Evolutionary conservation across 208 protist species (phyloP).

Genomic region (Leptomonas seymouri): DNA sequence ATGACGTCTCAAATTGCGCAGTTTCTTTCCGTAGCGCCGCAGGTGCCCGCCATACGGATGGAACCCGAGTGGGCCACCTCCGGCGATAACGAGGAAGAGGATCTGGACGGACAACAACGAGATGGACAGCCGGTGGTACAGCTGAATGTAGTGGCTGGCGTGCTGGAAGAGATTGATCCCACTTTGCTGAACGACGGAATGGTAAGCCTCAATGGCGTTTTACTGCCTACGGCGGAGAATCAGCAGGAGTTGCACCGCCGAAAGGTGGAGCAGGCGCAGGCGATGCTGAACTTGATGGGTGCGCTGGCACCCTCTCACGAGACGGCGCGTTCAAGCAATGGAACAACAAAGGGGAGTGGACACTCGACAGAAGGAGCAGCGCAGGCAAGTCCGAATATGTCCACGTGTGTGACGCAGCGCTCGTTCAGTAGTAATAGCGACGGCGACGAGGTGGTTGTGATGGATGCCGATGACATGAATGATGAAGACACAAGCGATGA

Average conservation of each 20-base stretch:
- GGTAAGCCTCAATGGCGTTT: constrained; percentile 36
- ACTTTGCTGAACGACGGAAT: constrained; percentile 1
- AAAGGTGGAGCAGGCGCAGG: constrained; percentile 71
- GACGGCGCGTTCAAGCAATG: not conserved
- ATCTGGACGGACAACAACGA: not conserved
- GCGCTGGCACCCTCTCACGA: constrained; percentile 41
- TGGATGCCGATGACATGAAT: constrained; percentile 70
- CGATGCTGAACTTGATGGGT: constrained; percentile 69
- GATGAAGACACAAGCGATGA: constrained; percentile 68
- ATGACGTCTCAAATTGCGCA: constrained; percentile 54
- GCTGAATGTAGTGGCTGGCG: constrained; percentile 83
- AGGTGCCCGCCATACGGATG: constrained; percentile 59
- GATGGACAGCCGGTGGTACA: constrained; percentile 42
- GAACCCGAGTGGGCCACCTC: constrained; percentile 33
- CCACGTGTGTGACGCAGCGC: constrained; percentile 11
- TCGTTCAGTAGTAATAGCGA: constrained; percentile 12
- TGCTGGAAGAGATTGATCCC: constrained; percentile 55
- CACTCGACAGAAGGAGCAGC: not conserved
- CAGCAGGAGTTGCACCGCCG: constrained; percentile 49
- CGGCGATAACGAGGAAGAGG: not conserved
- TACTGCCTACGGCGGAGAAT: constrained; percentile 67
- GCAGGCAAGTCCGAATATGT: not conserved
- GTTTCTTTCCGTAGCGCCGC: constrained; percentile 55
- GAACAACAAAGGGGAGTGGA: not conserved
- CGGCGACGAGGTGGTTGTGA: constrained; percentile 59